A percentile compares a stretch with the other conserved stretches of the same genome.
These are phyloP conservation scores for Aquilaria agallochum DNA, from an alignment of 441 rosid species.

Conservation along the genomic window DNA sequence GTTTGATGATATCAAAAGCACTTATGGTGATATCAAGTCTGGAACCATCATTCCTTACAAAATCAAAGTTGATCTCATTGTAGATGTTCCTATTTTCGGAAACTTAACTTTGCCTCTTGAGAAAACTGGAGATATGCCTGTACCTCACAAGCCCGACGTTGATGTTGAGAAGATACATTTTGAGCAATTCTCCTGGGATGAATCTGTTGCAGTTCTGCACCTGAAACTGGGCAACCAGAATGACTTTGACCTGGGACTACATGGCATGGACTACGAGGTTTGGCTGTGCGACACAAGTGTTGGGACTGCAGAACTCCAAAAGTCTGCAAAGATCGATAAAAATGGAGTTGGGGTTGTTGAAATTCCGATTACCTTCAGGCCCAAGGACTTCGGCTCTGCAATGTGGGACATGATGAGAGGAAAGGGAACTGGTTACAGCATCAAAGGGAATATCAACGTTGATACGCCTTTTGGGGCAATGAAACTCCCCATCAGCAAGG, in stretches of 20 bases:
- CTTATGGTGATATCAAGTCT: constrained; percentile 73
- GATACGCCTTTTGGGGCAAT: constrained; percentile 91
- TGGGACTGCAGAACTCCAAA: constrained; percentile 62
- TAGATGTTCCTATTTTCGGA: constrained; percentile 87
- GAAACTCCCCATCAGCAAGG: constrained; percentile 90
- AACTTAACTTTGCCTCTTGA: constrained; percentile 81
- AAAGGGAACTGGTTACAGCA: constrained; percentile 80
- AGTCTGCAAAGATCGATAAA: constrained; percentile 61
- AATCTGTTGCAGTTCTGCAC: constrained; percentile 81
- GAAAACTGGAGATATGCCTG: constrained; percentile 89
- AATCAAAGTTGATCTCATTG: constrained; percentile 75
- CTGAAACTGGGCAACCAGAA: constrained; percentile 80
- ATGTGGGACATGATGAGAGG: constrained; percentile 99
- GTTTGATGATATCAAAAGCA: constrained; percentile 73
- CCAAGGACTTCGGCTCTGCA: constrained; percentile 93
- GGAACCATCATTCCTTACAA: constrained; percentile 86
- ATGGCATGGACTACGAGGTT: constrained; percentile 74
- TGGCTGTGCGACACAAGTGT: constrained; percentile 75
- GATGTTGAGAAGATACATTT: constrained; percentile 79
- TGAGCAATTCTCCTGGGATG: constrained; percentile 75
- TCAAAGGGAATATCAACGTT: constrained; percentile 78
- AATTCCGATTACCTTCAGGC: constrained; percentile 76
- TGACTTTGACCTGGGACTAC: constrained; percentile 86
- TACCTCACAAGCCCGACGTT: constrained; percentile 91
- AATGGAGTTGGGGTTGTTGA: constrained; percentile 54